A percentile compares a stretch with the other conserved stretches of the same genome.
phyloP scores from a whole-genome alignment of 352 stramenopile species.

The Phytophthora sansomeana region DNA sequence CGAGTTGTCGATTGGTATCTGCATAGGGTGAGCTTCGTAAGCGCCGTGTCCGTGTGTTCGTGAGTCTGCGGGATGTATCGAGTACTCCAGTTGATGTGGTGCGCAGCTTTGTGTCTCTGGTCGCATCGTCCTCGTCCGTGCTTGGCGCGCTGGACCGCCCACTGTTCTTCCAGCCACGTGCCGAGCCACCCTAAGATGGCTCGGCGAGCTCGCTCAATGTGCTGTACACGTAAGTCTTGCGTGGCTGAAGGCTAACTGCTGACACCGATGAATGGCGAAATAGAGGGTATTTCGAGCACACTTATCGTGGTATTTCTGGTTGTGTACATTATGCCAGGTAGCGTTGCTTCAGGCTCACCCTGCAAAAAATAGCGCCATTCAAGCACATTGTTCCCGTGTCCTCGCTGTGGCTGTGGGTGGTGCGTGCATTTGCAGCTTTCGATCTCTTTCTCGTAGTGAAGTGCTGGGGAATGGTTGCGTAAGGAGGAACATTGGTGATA shows the following conservation, averaged over 20 bases:
- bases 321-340: conserved; percentile 3
- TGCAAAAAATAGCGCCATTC: conserved; percentile 22
- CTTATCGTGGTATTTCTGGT: conserved; percentile 24
- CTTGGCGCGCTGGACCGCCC: conserved; percentile 53
- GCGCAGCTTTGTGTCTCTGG: conserved; percentile 56
- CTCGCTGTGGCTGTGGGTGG: neutral
- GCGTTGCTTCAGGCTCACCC: conserved; percentile 5
- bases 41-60: conserved; percentile 58
- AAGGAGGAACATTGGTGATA: conserved; percentile 3
- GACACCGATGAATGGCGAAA: conserved; percentile 25
- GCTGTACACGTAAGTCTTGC: conserved; percentile 62
- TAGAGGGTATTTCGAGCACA: conserved; percentile 39
- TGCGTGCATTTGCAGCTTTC: neutral
- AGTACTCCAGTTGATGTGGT: conserved; percentile 49
- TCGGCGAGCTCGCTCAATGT: conserved; percentile 36
- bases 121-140: conserved; percentile 26
- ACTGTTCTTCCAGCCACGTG: conserved; percentile 35
- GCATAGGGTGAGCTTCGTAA: conserved; percentile 63
- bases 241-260: conserved; percentile 1
- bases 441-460: neutral
- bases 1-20: conserved; percentile 12
- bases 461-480: conserved; percentile 24
- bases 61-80: conserved; percentile 62
- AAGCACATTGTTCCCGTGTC: neutral
- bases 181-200: conserved; percentile 6